These are phyloP conservation scores for Termitomyces titanicus DNA, from an alignment of 768 basidiomycete species.

Conservation along the genomic window DNA sequence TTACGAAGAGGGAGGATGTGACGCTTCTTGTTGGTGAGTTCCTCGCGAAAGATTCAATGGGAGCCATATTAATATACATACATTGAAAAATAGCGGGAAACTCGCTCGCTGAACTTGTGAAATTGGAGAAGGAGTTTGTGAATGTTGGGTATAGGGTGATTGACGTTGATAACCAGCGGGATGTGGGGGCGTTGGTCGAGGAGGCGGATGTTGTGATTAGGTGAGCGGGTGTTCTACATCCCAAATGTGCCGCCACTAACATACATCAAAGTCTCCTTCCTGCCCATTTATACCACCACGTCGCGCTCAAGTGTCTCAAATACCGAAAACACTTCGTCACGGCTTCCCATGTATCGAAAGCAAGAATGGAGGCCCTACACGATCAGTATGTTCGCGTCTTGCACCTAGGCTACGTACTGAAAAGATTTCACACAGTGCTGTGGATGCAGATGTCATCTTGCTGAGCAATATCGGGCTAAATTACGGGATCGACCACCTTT, in stretches of 20 bases:
- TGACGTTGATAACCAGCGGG: constrained; percentile 50
- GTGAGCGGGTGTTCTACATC: no score
- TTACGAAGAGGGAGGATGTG: constrained; percentile 59
- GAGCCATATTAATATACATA: no score
- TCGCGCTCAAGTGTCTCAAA: constrained; percentile 73
- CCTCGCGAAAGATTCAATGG: no score
- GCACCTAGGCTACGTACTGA: constrained; percentile 59
- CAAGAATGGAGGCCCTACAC: constrained; percentile 69
- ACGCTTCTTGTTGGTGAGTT: constrained; percentile 71
- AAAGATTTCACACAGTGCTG: constrained; percentile 55
- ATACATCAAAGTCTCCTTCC: constrained; percentile 91
- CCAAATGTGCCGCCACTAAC: no score
- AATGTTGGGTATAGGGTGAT: constrained; percentile 49
- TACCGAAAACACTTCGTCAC: constrained; percentile 79
- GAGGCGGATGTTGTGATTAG: constrained; percentile 81
- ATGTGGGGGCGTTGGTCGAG: constrained; percentile 45
- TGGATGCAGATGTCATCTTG: constrained; percentile 60
- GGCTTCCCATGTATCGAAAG: constrained; percentile 87
- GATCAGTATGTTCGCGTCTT: constrained; percentile 43
- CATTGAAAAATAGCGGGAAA: constrained; percentile 71
- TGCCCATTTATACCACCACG: constrained; percentile 61
- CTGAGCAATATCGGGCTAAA: constrained; percentile 91
- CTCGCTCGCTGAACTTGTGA: constrained; percentile 52
- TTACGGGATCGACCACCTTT: constrained; percentile 88
- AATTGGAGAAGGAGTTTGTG: constrained; percentile 40